Evolutionary conservation across 495 filamentous ascomycete genomes (phyloP).

Genomic region (Peziza echinospora): DNA sequence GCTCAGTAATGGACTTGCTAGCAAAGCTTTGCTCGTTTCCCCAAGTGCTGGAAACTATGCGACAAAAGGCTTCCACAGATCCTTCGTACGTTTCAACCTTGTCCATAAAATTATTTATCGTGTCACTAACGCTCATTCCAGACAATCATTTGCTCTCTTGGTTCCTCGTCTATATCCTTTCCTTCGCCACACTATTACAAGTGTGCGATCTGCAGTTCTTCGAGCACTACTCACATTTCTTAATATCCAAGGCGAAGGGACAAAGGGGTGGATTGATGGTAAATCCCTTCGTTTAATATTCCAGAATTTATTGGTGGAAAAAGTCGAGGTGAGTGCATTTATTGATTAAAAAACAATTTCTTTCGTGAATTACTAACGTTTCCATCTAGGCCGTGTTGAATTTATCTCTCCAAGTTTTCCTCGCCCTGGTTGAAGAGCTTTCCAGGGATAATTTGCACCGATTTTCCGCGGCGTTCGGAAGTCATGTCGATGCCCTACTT

Average conservation of each 20-base stretch:
- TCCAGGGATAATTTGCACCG: conserved; percentile 31
- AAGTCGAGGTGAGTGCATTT: conserved; percentile 46
- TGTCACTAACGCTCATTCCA: conserved; percentile 20
- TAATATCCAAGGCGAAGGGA: conserved; percentile 58
- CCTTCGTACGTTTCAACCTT: conserved; percentile 16
- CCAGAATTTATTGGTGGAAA: conserved; percentile 86
- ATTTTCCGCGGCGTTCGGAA: conserved; percentile 42
- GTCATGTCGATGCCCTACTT: conserved; percentile 56
- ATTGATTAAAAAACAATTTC: background rate
- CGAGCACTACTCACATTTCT: conserved; percentile 84
- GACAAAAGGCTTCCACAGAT: conserved; percentile 60
- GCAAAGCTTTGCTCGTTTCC: conserved; percentile 90
- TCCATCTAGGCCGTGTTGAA: conserved; percentile 35
- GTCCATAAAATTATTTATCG: background rate
- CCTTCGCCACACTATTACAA: conserved; percentile 88
- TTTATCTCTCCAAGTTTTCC: conserved; percentile 72
- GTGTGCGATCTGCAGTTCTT: conserved; percentile 76
- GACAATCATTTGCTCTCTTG: conserved; percentile 72
- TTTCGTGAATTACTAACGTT: conserved; percentile 3
- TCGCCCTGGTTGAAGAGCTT: conserved; percentile 47
- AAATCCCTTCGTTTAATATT: conserved; percentile 72
- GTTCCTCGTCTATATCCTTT: conserved; percentile 92
- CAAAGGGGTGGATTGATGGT: conserved; percentile 79
- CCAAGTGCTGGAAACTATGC: conserved; percentile 85
- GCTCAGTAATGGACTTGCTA: conserved; percentile 90